A percentile compares a stretch with the other conserved stretches of the same genome.
phyloP scores from a whole-genome alignment of 2,329 filamentous ascomycete genomes.

The Hirsutella minnesotensis region DNA sequence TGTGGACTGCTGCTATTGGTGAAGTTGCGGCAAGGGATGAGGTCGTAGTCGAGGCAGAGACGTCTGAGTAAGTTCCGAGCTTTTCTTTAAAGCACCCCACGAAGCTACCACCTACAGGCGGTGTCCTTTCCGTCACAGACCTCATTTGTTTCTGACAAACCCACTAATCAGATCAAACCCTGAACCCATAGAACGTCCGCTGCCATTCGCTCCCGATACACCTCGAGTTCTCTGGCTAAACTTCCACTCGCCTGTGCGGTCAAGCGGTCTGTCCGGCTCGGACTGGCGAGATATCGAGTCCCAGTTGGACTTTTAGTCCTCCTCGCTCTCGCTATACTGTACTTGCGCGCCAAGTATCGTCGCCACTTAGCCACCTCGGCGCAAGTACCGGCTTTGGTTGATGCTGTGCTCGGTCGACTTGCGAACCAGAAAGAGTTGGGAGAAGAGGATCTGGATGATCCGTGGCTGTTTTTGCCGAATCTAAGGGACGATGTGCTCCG shows the following conservation, averaged over 20 bases:
- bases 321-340: constrained; percentile 39
- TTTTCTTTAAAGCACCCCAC: not conserved
- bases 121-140: not conserved
- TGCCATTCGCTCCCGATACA: constrained; percentile 56
- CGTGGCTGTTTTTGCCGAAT: constrained; percentile 78
- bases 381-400: constrained; percentile 72
- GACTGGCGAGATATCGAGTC: constrained; percentile 79
- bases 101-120: not conserved
- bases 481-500: constrained; percentile 83
- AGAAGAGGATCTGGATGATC: constrained; percentile 53
- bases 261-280: constrained; percentile 66
- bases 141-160: constrained; percentile 38
- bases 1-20: constrained; percentile 64
- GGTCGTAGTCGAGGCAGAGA: constrained; percentile 32
- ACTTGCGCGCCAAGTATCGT: constrained; percentile 52
- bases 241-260: constrained; percentile 76
- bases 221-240: constrained; percentile 81
- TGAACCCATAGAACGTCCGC: constrained; percentile 59
- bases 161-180: constrained; percentile 79
- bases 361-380: constrained; percentile 53
- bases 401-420: constrained; percentile 72
- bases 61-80: constrained; percentile 38
- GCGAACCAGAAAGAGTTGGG: constrained; percentile 76
- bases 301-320: constrained; percentile 57
- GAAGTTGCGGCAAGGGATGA: constrained; percentile 56